phyloP scores from a whole-genome alignment of 2,329 filamentous ascomycete species.

The Fusarium mundagurra region DNA sequence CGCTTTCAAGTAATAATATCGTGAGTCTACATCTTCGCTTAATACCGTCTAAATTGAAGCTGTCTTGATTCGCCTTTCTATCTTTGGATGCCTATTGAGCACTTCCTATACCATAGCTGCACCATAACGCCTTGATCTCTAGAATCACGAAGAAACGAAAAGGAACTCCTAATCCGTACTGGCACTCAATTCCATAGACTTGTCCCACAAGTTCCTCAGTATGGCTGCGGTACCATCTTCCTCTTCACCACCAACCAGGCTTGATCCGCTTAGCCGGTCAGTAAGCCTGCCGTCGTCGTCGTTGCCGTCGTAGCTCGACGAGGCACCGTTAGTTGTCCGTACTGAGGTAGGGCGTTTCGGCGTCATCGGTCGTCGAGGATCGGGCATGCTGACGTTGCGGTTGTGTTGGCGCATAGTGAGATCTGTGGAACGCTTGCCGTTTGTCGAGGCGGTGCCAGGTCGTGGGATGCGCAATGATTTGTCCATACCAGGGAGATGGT shows the following conservation, averaged over 20 bases:
- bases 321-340: slow-evolving; percentile 48
- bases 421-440: slow-evolving; percentile 49
- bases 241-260: slow-evolving; percentile 59
- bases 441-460: slow-evolving; percentile 50
- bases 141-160: slow-evolving; percentile 13
- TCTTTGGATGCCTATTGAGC: slow-evolving; percentile 17
- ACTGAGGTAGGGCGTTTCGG: slow-evolving; percentile 50
- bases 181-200: slow-evolving; percentile 65
- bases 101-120: slow-evolving; percentile 18
- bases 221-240: slow-evolving; percentile 62
- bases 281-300: slow-evolving; percentile 56
- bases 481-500: slow-evolving; percentile 60
- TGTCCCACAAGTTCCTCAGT: slow-evolving; percentile 70
- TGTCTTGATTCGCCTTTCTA: slow-evolving; percentile 19
- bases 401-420: slow-evolving; percentile 49
- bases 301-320: slow-evolving; percentile 58
- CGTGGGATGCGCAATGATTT: slow-evolving; percentile 61
- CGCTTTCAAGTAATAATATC: neutral
- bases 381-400: slow-evolving; percentile 54
- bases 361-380: slow-evolving; percentile 45
- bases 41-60: slow-evolving; percentile 9
- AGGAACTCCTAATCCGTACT: slow-evolving; percentile 48
- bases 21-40: slow-evolving; percentile 1
- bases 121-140: slow-evolving; percentile 15
- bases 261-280: slow-evolving; percentile 60